Percentiles rank a stretch among this genome's conserved stretches.
phyloP scores from a whole-genome alignment of 345 rosid genomes.

The Rhizophora apiculata region DNA sequence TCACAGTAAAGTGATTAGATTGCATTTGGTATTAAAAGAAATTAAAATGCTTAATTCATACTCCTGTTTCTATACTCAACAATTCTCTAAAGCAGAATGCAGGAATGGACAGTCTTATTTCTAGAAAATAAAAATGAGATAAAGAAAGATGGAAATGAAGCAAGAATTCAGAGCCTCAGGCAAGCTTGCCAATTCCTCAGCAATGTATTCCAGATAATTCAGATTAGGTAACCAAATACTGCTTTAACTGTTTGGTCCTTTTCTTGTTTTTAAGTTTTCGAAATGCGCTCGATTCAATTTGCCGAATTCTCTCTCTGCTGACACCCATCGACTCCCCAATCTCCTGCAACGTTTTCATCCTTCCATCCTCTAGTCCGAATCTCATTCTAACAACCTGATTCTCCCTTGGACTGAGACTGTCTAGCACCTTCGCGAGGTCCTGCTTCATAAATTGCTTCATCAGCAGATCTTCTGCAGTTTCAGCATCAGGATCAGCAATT shows the following conservation, averaged over 20 bases:
- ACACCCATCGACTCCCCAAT: slow-evolving; percentile 82
- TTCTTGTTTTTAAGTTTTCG: slow-evolving; percentile 82
- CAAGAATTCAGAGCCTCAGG: slow-evolving; percentile 10
- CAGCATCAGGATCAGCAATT: slow-evolving; percentile 72
- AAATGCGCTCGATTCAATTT: slow-evolving; percentile 75
- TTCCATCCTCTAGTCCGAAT: slow-evolving; percentile 85
- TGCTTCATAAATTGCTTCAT: slow-evolving; percentile 74
- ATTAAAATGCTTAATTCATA: slow-evolving; percentile 15
- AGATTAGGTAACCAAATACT: slow-evolving; percentile 46
- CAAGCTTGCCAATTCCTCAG: slow-evolving; percentile 9
- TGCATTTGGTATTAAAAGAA: slow-evolving; percentile 7
- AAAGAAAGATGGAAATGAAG: slow-evolving; percentile 10
- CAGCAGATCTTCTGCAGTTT: slow-evolving; percentile 63
- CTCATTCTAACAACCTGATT: slow-evolving; percentile 79
- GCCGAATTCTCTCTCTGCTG: slow-evolving; percentile 91
- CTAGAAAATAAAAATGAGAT: neutral
- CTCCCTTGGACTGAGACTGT: slow-evolving; percentile 67
- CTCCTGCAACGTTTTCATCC: slow-evolving; percentile 90
- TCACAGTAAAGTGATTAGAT: neutral
- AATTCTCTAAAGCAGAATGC: slow-evolving; percentile 8
- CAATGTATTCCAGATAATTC: neutral
- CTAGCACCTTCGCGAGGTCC: slow-evolving; percentile 76
- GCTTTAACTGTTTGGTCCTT: slow-evolving; percentile 70
- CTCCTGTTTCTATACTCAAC: slow-evolving; percentile 33
- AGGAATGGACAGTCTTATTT: slow-evolving; percentile 5